These are phyloP conservation scores for Albizia julibrissin DNA, from an alignment of 306 rosid species.

Conservation along the genomic window DNA sequence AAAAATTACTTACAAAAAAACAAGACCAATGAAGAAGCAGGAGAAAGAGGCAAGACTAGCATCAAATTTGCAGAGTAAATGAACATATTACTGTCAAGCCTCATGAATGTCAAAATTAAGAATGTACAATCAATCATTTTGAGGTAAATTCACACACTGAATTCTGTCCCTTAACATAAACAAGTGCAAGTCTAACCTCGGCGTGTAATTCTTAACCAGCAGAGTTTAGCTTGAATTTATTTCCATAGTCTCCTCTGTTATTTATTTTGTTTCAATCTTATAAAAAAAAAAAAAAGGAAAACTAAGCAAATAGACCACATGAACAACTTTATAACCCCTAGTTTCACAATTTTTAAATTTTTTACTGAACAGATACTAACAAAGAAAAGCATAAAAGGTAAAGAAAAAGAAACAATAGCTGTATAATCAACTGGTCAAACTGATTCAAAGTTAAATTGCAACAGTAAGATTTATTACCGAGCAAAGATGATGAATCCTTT, in stretches of 20 bases:
- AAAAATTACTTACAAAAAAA: neutral
- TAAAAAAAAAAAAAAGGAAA: neutral
- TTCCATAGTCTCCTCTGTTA: neutral
- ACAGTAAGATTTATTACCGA: conserved; percentile 45
- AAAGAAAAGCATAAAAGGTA: neutral
- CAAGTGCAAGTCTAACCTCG: neutral
- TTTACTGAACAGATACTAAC: neutral
- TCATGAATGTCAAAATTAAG: neutral
- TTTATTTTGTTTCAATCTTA: neutral
- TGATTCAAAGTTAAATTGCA: conserved; percentile 23
- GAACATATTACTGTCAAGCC: neutral
- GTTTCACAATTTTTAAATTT: neutral
- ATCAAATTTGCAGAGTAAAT: neutral
- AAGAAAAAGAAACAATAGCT: neutral
- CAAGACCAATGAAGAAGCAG: neutral
- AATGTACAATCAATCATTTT: neutral
- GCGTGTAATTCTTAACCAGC: neutral
- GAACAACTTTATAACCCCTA: neutral
- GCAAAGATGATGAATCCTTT: conserved; percentile 47
- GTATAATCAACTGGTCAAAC: neutral
- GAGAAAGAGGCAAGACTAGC: neutral
- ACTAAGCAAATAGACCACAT: neutral
- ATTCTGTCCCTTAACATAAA: neutral
- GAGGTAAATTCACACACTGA: neutral
- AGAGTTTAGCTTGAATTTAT: neutral